These are phyloP conservation scores for Mortierella sp. DNA, from an alignment of 371 early-diverging fungal species.

Conservation along the genomic window DNA sequence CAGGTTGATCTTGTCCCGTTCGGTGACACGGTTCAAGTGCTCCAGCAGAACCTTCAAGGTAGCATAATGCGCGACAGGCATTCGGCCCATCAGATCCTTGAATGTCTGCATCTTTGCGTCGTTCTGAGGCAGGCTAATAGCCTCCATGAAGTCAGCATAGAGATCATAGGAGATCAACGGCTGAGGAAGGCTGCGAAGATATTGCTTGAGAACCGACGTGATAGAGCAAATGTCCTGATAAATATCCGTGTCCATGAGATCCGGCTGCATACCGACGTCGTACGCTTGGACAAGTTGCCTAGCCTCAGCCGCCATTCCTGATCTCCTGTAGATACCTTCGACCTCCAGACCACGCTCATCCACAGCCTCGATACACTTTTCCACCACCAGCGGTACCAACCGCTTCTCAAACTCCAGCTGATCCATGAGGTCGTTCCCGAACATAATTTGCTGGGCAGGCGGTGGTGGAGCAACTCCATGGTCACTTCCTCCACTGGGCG, in stretches of 20 bases:
- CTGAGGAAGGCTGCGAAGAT: slow-evolving; percentile 92
- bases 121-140: slow-evolving; percentile 61
- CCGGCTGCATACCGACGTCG: slow-evolving; percentile 57
- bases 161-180: slow-evolving; percentile 89
- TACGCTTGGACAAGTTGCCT: slow-evolving; percentile 64
- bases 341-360: slow-evolving; percentile 78
- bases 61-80: slow-evolving; percentile 69
- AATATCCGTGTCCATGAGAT: slow-evolving; percentile 65
- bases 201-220: slow-evolving; percentile 96
- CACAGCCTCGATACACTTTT: slow-evolving; percentile 82
- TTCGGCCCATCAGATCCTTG: slow-evolving; percentile 50
- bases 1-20: slow-evolving; percentile 70
- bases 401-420: slow-evolving; percentile 67
- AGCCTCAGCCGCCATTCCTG: slow-evolving; percentile 89
- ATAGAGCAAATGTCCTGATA: slow-evolving; percentile 80
- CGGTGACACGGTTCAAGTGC: slow-evolving; percentile 73
- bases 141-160: slow-evolving; percentile 81
- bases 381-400: slow-evolving; percentile 82
- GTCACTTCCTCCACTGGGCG: slow-evolving; percentile 27
- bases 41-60: slow-evolving; percentile 72
- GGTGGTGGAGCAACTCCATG: slow-evolving; percentile 30
- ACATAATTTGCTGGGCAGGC: slow-evolving; percentile 61
- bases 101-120: slow-evolving; percentile 21
- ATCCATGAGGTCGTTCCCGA: slow-evolving; percentile 69
- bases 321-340: slow-evolving; percentile 95